These are phyloP conservation scores for Neurospora hispaniola DNA, from an alignment of 495 filamentous ascomycete genomes.

Conservation along the genomic window DNA sequence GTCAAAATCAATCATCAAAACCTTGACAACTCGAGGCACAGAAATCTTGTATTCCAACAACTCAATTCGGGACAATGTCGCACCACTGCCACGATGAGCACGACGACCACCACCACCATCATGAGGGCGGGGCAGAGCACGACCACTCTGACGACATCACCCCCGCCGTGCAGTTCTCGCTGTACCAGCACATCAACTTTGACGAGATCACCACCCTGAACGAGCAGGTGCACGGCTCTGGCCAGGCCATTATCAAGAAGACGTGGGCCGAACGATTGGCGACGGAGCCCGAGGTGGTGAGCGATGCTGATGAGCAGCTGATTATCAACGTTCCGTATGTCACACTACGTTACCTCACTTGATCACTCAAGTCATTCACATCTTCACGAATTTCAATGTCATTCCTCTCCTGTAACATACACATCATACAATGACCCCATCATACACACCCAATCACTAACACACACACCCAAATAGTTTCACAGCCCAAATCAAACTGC, in stretches of 20 bases:
- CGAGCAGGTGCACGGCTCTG: slow-evolving; percentile 57
- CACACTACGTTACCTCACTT: too few relatives aligned
- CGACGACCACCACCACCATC: slow-evolving; percentile 18
- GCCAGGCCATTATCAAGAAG: slow-evolving; percentile 71
- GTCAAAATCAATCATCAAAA: not conserved
- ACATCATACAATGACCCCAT: too few relatives aligned
- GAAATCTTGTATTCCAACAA: not conserved
- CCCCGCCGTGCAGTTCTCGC: slow-evolving; percentile 73
- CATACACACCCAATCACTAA: too few relatives aligned
- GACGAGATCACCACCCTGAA: slow-evolving; percentile 77
- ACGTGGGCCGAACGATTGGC: slow-evolving; percentile 74
- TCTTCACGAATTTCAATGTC: too few relatives aligned
- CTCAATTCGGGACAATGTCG: slow-evolving; percentile 25
- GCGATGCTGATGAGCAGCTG: slow-evolving; percentile 87
- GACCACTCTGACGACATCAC: slow-evolving; percentile 86
- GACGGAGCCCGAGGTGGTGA: slow-evolving; percentile 61
- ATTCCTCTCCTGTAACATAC: too few relatives aligned
- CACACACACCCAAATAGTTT: slow-evolving; percentile 46
- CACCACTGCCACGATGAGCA: slow-evolving; percentile 24
- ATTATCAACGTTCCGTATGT: slow-evolving; percentile 77
- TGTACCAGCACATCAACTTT: slow-evolving; percentile 89
- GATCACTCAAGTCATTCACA: too few relatives aligned
- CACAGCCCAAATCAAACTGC: slow-evolving; percentile 83
- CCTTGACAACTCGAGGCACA: not conserved
- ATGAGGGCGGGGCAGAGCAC: slow-evolving; percentile 36